Evolutionary conservation across 495 filamentous ascomycete genomes (phyloP), one percentile per base, ranked within the genome.

Genomic region (Umbilicaria muhlenbergii): DNA sequence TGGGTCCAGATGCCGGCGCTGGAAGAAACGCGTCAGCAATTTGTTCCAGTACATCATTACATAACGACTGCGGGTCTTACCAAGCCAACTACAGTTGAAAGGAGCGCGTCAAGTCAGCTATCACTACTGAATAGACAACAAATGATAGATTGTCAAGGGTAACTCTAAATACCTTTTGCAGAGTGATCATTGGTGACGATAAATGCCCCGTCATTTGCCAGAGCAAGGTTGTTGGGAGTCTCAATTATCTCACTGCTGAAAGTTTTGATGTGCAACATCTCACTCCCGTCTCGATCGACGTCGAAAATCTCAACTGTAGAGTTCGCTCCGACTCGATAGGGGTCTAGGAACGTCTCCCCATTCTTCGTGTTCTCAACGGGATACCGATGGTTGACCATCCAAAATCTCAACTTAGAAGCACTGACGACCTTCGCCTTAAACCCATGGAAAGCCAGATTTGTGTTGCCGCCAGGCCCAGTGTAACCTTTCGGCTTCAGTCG

Each of bases 361-460:
- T 58, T 61, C 1, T 38, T 33, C 16, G 49, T 48, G 35, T 59
- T 55, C 21, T 6, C 21, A 39, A 66, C 51, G 0, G 65, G 56
- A 2, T 63, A 62, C 1, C 59, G 51, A 41, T 65, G 57, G 38
- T 68, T 66, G 43, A 66, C 52, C 19, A 66, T 36, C 50, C 61
- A 60, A 39, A 66, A 61, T 0, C 51, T 51, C 17, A 59, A 45
- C 12, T 35, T 43, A 8, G 21, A 24, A 24, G 49, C 42, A 12
- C 39, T 46, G 16, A 52, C 41, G 11, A 21, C 39, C 18, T 41
- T 31, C 14, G 54, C 49, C 39, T 61, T 55, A 24, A 66, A 54
- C 2, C 63, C 61, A 24, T 57, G 51, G 33, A 64, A 45, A 43
- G 60, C 55, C 1, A 66, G 38, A 34, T 55, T 24, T 6, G 21